phyloP scores from a whole-genome alignment of 768 basidiomycete genomes.

The Phanerochaete carnosa region DNA sequence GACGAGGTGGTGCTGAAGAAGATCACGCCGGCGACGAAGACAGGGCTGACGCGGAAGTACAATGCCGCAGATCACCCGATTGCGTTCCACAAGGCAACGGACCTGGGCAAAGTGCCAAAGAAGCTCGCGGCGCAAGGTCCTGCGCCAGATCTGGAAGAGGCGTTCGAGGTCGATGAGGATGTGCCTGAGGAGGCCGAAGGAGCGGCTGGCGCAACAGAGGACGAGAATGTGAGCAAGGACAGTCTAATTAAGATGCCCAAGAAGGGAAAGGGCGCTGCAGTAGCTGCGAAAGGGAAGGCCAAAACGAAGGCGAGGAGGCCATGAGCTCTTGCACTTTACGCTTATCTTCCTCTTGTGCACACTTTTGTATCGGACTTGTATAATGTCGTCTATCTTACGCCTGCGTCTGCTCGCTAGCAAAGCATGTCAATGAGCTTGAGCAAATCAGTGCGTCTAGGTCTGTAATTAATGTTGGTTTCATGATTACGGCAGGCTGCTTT shows the following conservation, averaged over 20 bases:
- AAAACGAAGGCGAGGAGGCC: constrained; percentile 11
- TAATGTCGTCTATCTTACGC: neutral
- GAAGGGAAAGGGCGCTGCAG: constrained; percentile 31
- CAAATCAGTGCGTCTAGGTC: too few relatives aligned
- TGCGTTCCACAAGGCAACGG: constrained; percentile 87
- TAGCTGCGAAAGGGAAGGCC: constrained; percentile 21
- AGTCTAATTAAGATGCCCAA: constrained; percentile 53
- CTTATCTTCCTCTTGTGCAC: neutral
- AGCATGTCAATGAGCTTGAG: too few relatives aligned
- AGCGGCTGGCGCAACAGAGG: constrained; percentile 27
- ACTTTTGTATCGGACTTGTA: neutral
- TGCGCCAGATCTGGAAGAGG: constrained; percentile 90
- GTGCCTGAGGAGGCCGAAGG: constrained; percentile 40
- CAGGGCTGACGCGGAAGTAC: constrained; percentile 88
- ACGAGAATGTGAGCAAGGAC: constrained; percentile 51
- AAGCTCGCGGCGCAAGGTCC: constrained; percentile 67
- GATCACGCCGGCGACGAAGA: constrained; percentile 78
- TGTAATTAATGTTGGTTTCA: too few relatives aligned
- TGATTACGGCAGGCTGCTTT: too few relatives aligned
- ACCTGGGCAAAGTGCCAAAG: constrained; percentile 77
- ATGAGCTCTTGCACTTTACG: neutral
- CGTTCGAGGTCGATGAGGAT: constrained; percentile 61
- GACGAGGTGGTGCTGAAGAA: constrained; percentile 79
- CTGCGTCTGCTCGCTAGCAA: too few relatives aligned
- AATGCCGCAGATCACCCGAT: constrained; percentile 90